These are phyloP conservation scores for Solanum chmielewskii DNA, from an alignment of 257 asterid species.

Conservation along the genomic window DNA sequence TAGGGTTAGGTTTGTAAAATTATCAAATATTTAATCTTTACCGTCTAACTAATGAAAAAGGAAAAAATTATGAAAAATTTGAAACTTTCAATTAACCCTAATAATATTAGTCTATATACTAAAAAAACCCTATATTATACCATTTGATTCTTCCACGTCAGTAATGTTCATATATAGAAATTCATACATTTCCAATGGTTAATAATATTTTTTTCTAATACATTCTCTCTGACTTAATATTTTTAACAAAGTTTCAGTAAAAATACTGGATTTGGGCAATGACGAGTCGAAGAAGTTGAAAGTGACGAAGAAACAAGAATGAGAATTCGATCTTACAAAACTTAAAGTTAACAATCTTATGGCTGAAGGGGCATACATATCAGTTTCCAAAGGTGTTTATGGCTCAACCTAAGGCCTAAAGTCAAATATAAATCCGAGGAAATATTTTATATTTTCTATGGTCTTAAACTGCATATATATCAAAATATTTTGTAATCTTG, in stretches of 20 bases:
- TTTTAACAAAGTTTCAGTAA: background rate
- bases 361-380: background rate
- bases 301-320: background rate
- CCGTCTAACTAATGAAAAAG: background rate
- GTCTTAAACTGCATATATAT: no score
- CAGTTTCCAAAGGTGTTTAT: background rate
- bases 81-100: background rate
- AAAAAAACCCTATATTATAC: background rate
- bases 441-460: no score
- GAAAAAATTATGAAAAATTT: background rate
- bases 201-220: no score
- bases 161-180: background rate
- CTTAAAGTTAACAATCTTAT: background rate
- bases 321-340: background rate
- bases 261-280: background rate
- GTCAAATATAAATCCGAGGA: no score
- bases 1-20: background rate
- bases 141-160: background rate
- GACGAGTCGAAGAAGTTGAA: background rate
- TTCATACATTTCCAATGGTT: background rate
- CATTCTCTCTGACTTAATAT: background rate
- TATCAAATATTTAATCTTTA: background rate
- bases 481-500: no score
- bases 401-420: no score
- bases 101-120: background rate